A percentile compares a stretch with the other conserved stretches of the same genome.
phyloP scores from a whole-genome alignment of 306 rosid species.

The Cercis canadensis region DNA sequence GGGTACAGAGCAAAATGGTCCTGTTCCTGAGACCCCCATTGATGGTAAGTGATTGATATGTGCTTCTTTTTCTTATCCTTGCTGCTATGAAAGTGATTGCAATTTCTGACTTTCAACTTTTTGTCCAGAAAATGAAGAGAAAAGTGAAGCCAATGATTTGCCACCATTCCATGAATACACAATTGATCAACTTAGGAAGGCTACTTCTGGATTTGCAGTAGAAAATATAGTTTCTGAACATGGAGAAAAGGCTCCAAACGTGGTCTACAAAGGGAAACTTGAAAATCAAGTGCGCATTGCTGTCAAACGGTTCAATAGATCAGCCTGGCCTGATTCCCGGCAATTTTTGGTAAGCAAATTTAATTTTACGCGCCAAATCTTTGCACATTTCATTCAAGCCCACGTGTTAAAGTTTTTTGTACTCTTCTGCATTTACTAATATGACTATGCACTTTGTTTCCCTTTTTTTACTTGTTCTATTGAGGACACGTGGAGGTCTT shows the following conservation, averaged over 20 bases:
- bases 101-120: constrained; percentile 30
- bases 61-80: constrained; percentile 31
- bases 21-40: constrained; percentile 53
- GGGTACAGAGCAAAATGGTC: constrained; percentile 47
- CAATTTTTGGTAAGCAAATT: constrained; percentile 76
- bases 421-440: constrained; percentile 23
- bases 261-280: constrained; percentile 91
- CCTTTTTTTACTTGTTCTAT: background rate
- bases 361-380: constrained; percentile 19
- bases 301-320: constrained; percentile 91
- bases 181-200: constrained; percentile 76
- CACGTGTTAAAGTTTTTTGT: background rate
- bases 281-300: constrained; percentile 84
- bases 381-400: constrained; percentile 4
- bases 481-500: background rate
- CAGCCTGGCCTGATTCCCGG: constrained; percentile 94
- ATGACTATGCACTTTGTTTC: constrained; percentile 6
- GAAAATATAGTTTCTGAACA: constrained; percentile 98
- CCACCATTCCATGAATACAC: constrained; percentile 75
- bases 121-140: constrained; percentile 69
- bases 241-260: constrained; percentile 98
- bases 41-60: constrained; percentile 53
- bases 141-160: constrained; percentile 57
- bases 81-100: constrained; percentile 30
- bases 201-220: constrained; percentile 85